Base-by-base conservation (phyloP, 805 yeast genomes). In the Schwanniomyces polymorphus region DNA sequence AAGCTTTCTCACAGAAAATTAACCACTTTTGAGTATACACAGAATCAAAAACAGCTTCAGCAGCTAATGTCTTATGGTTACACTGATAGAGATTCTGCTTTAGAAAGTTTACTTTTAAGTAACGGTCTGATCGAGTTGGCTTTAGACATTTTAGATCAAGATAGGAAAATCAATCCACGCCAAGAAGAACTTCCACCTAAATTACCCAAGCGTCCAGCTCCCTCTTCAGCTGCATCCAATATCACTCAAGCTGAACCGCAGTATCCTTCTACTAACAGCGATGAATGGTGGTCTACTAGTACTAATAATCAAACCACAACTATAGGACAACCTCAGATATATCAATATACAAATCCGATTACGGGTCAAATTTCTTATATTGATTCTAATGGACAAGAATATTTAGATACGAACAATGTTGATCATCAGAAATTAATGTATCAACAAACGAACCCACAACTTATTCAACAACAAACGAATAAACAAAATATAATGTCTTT, bases 321-420 rank as follows among this genome's bases (percentile, higher is more conserved):
- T 7, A 58, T 48, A 59, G 68, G 31, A 47, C 68, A 51, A 67
- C 79, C 63, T 44, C 86, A 72, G 63, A 82, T 74, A 64, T 86
- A 68, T 56, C 92, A 85, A 58, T 86, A 82, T 59, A 74, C 85
- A 17, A 91, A 86, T 55, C 90, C 91, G 2, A 69, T 77, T 7
- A 84, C 90, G 0, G 91, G 92, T 10, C 77, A 81, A 41, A 65
- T 85, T 4, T 75, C 79, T 28, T 86, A 86, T 55, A 79, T 86
- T 29, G 91, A 86, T 57, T 76, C 83, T 9, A 81, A 78, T 39
- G 85, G 85, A 2, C 90, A 85, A 56, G 87, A 85, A 56, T 79
- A 78, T 52, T 58, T 78, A 47, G 81, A 78, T 56, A 78, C 80
- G 8, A 68, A 57, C 49, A 68, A 70, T 44, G 80, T 76, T 34